A percentile compares a stretch with the other conserved stretches of the same genome.
Conservation (phyloP, 139 green algal species). For the Nannochloris sp. region DNA sequence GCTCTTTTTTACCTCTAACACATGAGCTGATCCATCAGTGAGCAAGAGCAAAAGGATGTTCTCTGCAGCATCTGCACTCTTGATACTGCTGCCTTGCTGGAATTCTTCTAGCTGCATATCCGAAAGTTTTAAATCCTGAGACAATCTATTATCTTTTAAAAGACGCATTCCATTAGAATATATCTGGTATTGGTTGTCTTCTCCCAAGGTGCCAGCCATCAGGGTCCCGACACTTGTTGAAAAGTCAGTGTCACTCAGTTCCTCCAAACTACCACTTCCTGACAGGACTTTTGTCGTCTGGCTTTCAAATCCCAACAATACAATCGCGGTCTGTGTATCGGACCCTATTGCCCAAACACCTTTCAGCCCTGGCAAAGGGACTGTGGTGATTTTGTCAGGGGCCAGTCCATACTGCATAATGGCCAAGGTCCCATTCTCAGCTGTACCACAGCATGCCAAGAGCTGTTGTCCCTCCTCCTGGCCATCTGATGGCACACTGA, state of each 20-base stretch:
- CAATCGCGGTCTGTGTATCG: conserved; percentile 34
- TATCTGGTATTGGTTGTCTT: conserved; percentile 47
- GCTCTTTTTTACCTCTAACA: no score
- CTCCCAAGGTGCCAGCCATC: conserved; percentile 58
- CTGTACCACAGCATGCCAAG: conserved; percentile 39
- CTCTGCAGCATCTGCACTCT: no score
- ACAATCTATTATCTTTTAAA: conserved; percentile 20
- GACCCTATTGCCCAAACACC: conserved; percentile 62
- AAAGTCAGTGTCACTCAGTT: conserved; percentile 48
- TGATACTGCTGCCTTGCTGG: no score
- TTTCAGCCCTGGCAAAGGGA: conserved; percentile 44
- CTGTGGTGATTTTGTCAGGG: conserved; percentile 65
- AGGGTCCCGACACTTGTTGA: conserved; percentile 49
- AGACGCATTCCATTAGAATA: conserved; percentile 42
- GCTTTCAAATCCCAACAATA: conserved; percentile 52
- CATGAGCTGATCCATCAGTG: no score
- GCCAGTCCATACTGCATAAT: conserved; percentile 57
- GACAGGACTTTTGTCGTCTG: conserved; percentile 61
- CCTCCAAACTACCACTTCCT: conserved; percentile 54
- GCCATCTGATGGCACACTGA: conserved; percentile 2
- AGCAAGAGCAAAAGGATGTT: no score
- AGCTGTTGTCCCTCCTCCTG: background rate
- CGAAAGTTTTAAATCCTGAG: conserved; percentile 36
- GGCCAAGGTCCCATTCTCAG: conserved; percentile 58
- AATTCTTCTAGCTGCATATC: conserved; percentile 24